A percentile compares a stretch with the other conserved stretches of the same genome.
Conservation (phyloP, 2,329 filamentous ascomycete species). For the Periconia sp. region DNA sequence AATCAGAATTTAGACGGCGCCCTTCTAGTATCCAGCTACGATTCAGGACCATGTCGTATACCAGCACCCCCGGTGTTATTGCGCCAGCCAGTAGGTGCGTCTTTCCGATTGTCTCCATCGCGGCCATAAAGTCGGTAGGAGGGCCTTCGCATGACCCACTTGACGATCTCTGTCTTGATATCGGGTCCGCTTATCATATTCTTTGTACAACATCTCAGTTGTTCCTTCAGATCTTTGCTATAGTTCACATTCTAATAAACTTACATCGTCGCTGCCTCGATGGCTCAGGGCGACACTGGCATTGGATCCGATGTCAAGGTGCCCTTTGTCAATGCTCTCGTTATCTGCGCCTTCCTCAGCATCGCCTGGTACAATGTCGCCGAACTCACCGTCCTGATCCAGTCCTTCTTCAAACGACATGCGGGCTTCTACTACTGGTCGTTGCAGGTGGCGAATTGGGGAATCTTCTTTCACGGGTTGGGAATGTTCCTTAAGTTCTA, state of each 20-base stretch:
- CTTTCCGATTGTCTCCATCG: not conserved
- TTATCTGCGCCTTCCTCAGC: constrained; percentile 12
- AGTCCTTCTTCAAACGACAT: constrained; percentile 17
- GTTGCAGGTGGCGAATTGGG: constrained; percentile 14
- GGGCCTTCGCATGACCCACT: not conserved
- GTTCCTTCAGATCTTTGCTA: not conserved
- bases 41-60: not conserved
- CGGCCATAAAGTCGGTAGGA: constrained; percentile 1
- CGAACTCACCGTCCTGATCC: constrained; percentile 18
- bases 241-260: not conserved
- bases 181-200: not conserved
- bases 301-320: constrained; percentile 14
- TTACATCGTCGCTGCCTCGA: constrained; percentile 2
- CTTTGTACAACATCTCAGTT: not conserved
- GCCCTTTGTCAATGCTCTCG: constrained; percentile 7
- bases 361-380: constrained; percentile 15
- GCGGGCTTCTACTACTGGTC: constrained; percentile 21
- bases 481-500: constrained; percentile 20
- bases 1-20: not conserved
- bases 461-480: constrained; percentile 17
- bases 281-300: constrained; percentile 9
- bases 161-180: not conserved
- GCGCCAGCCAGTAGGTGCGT: no score
- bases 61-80: not conserved
- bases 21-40: not conserved